A percentile compares a stretch with the other conserved stretches of the same genome.
Evolutionary conservation across 2,329 filamentous ascomycete genomes (phyloP).

Genomic region (Trichoderma aggressivum): DNA sequence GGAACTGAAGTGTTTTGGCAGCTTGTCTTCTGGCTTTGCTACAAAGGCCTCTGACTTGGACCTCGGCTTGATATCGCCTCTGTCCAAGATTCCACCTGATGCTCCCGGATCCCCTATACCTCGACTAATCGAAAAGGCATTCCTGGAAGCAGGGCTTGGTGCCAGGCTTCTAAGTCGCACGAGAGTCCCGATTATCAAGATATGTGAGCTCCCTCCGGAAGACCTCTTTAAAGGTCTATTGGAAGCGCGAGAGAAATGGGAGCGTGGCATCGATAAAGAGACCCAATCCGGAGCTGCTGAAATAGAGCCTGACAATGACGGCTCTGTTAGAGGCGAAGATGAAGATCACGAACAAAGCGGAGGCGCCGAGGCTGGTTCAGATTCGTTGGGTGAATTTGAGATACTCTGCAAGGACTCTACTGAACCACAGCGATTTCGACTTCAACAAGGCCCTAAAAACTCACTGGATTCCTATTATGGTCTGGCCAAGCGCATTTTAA

Average conservation of each 20-base stretch:
- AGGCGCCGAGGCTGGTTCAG: slow-evolving; percentile 10
- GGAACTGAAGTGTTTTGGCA: slow-evolving; percentile 76
- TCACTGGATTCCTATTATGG: slow-evolving; percentile 46
- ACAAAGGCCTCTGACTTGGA: slow-evolving; percentile 91
- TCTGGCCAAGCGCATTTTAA: slow-evolving; percentile 48
- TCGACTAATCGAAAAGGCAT: slow-evolving; percentile 68
- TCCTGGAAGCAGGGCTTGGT: slow-evolving; percentile 69
- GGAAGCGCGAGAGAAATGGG: slow-evolving; percentile 69
- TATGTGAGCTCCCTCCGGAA: slow-evolving; percentile 68
- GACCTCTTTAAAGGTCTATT: slow-evolving; percentile 59
- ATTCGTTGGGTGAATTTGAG: slow-evolving; percentile 23
- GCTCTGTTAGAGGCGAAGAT: slow-evolving; percentile 22
- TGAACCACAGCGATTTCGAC: slow-evolving; percentile 26
- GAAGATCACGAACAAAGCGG: slow-evolving; percentile 19
- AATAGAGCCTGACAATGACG: slow-evolving; percentile 33
- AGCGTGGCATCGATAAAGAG: slow-evolving; percentile 50
- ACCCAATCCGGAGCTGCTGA: slow-evolving; percentile 32
- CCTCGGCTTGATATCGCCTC: slow-evolving; percentile 68
- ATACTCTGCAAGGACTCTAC: slow-evolving; percentile 21
- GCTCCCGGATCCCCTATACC: slow-evolving; percentile 62
- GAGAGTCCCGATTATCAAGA: slow-evolving; percentile 81
- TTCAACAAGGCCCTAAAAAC: slow-evolving; percentile 43
- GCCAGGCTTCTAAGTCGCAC: slow-evolving; percentile 75
- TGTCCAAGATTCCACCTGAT: slow-evolving; percentile 53
- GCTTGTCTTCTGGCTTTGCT: slow-evolving; percentile 79